These are phyloP conservation scores for Pseudocercospora cruenta DNA, from an alignment of 2,329 filamentous ascomycete species.

Conservation along the genomic window DNA sequence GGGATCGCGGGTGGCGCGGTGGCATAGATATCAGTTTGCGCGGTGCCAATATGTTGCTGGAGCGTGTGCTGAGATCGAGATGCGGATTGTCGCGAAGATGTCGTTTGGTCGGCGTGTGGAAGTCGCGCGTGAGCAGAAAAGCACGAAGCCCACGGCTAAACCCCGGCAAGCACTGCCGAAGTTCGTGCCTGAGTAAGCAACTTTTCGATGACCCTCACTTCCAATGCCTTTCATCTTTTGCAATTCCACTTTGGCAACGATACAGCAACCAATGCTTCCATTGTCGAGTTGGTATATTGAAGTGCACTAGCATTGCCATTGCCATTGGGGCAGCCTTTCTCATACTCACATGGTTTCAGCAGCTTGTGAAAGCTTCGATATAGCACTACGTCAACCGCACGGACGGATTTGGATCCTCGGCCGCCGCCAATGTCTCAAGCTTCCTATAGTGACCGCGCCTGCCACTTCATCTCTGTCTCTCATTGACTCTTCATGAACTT, in stretches of 20 bases:
- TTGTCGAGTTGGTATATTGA: too few relatives aligned
- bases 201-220: neutral
- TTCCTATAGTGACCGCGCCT: neutral
- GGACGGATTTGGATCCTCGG: neutral
- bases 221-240: neutral
- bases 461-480: neutral
- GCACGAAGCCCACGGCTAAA: neutral
- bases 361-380: neutral
- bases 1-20: neutral
- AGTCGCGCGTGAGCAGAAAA: neutral
- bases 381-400: neutral
- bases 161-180: neutral
- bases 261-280: neutral
- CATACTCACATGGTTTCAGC: neutral
- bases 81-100: neutral
- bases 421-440: constrained; percentile 1
- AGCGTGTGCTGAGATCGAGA: neutral
- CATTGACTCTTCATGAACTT: neutral
- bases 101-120: neutral
- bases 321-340: neutral
- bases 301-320: too few relatives aligned
- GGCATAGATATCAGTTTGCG: neutral
- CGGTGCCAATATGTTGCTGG: neutral
- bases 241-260: neutral
- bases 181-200: neutral